These are phyloP conservation scores for Aspergillus sojae DNA, from an alignment of 2,329 filamentous ascomycete genomes.

Conservation along the genomic window DNA sequence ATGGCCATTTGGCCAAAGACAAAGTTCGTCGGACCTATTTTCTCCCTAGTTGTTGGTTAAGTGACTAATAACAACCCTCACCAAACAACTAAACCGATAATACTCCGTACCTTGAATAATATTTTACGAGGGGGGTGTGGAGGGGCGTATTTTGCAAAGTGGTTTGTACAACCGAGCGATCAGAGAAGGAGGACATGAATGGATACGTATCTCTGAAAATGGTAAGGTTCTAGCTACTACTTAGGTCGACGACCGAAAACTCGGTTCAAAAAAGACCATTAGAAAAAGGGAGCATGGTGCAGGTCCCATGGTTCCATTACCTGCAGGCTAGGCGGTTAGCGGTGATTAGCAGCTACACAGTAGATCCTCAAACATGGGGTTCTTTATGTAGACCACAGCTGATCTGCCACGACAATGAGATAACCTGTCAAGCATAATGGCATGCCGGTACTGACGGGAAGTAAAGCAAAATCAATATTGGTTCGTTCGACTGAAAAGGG, in stretches of 20 bases:
- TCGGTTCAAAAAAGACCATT: slow-evolving; percentile 15
- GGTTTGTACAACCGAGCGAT: slow-evolving; percentile 14
- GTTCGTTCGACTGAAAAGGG: not conserved
- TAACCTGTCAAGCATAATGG: not conserved
- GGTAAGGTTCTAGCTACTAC: slow-evolving; percentile 14
- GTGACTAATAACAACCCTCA: not conserved
- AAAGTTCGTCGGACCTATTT: not conserved
- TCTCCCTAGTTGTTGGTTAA: not conserved
- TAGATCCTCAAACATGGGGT: slow-evolving; percentile 17
- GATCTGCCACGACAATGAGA: not conserved
- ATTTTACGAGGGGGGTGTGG: slow-evolving; percentile 11
- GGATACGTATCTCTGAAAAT: slow-evolving; percentile 13
- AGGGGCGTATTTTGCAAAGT: slow-evolving; percentile 13
- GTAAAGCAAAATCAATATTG: not conserved
- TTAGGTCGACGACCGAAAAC: slow-evolving; percentile 18
- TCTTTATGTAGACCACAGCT: slow-evolving; percentile 14
- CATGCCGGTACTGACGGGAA: not conserved
- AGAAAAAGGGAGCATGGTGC: slow-evolving; percentile 18
- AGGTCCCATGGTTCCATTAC: slow-evolving; percentile 19
- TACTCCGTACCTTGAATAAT: not conserved
- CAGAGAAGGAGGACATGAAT: slow-evolving; percentile 6
- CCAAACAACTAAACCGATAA: not conserved
- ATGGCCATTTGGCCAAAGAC: not conserved
- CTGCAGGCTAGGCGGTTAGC: slow-evolving; percentile 16
- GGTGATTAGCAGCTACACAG: slow-evolving; percentile 22